phyloP scores from a whole-genome alignment of 371 early-diverging fungal genomes.

The Gilbertella persicaria region DNA sequence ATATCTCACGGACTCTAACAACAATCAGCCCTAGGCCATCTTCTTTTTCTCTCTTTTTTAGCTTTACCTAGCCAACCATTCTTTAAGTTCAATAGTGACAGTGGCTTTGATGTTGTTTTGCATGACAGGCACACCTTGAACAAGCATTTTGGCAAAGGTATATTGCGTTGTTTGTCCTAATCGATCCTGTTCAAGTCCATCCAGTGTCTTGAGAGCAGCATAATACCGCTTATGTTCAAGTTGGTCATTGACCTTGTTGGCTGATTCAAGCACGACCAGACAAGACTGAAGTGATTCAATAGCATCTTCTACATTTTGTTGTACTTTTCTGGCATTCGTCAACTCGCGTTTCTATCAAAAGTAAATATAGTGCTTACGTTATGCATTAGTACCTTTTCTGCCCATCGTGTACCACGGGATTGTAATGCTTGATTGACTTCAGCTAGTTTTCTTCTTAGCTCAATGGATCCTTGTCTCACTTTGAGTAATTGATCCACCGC shows the following conservation, averaged over 20 bases:
- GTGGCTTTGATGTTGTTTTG: constrained; percentile 82
- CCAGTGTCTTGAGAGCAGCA: constrained; percentile 87
- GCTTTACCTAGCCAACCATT: constrained; percentile 84
- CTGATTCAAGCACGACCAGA: constrained; percentile 85
- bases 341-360: constrained; percentile 85
- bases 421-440: constrained; percentile 87
- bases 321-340: constrained; percentile 78
- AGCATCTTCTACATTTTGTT: constrained; percentile 87
- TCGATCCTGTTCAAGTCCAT: constrained; percentile 73
- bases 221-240: constrained; percentile 88
- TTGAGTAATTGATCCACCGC: constrained; percentile 94
- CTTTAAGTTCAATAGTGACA: constrained; percentile 84
- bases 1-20: constrained; percentile 77
- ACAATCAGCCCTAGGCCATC: not conserved
- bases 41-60: not conserved
- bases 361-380: not conserved
- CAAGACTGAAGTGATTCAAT: constrained; percentile 84
- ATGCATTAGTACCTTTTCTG: constrained; percentile 66
- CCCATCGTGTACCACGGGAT: constrained; percentile 72
- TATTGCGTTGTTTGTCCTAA: constrained; percentile 70
- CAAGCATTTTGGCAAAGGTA: constrained; percentile 81
- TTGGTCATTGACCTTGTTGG: constrained; percentile 80
- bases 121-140: constrained; percentile 82
- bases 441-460: constrained; percentile 80
- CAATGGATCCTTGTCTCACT: constrained; percentile 87